Base-by-base conservation (phyloP, 768 basidiomycete genomes). In the Boletus pseudopeckii region DNA sequence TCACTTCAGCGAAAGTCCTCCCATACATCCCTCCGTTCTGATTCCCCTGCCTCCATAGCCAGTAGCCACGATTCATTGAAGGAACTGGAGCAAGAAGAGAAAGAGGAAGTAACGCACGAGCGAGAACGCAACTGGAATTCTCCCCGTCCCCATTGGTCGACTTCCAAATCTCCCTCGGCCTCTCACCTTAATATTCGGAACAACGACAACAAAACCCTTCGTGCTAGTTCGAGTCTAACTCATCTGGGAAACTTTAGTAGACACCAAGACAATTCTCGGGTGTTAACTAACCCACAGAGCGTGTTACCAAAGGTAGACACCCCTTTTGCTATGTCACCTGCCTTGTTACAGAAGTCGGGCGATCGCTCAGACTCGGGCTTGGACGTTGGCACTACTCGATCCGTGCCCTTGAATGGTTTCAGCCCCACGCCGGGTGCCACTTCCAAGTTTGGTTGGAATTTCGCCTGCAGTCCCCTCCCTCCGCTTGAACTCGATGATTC, bases 71-170 rank as follows among this genome's bases (percentile, higher is more conserved):
- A 63, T 38, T 70, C 69, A 20, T 57, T 65, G 32, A 58, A 71
- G 24, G 73, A 73, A 64, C 71, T 14, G 20, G 64, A 65, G 20
- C 49, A 63, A 48, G 69, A 67, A 40, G 57, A 69, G 48, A 52
- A 64, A 53, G 57, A 66, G n/a, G 79, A 75, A 58, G 52, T 70
- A 5, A 54, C 61, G n/a, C 78, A 81, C 37, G 77, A 79, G 58
- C 77, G 84, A 45, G 85, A 87, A 67, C 75, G 82, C 45, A 87
- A 87, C 60, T 87, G 85, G 86, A 83, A 85, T 65, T 78, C 84
- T 8, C 82, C 81, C n/a, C 79, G 75, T 36, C 84, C 82, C 7
- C 77, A 73, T 47, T 85, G 84, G 84, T 64, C 70, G 18, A 57
- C 60, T 20, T 50, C 65, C 26, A 64, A 57, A 50, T 61, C 66